Evolutionary conservation across 305 asterid species (phyloP).

Genomic region (Andrographis paniculata): DNA sequence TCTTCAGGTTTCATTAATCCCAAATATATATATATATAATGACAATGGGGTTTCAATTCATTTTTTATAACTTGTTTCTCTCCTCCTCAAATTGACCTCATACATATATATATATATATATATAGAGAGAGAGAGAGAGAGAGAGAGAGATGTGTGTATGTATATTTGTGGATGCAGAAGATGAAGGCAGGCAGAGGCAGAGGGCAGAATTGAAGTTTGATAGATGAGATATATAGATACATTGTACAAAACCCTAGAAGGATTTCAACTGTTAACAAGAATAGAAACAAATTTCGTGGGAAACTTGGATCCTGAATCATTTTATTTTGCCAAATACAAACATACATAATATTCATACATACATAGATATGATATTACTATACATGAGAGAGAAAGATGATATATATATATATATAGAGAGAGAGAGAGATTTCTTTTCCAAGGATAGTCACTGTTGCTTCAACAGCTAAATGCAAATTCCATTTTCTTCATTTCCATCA

Average conservation of each 20-base stretch:
- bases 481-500: constrained; percentile 4
- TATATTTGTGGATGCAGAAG: not conserved
- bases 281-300: constrained; percentile 21
- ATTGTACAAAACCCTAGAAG: constrained; percentile 19
- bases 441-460: constrained; percentile 27
- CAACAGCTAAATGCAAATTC: constrained; percentile 15
- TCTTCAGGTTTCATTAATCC: constrained; percentile 9
- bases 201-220: too few relatives aligned
- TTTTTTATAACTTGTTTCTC: too few relatives aligned
- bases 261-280: constrained; percentile 28
- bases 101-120: not conserved
- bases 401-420: constrained; percentile 8
- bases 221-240: too few relatives aligned
- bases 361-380: too few relatives aligned
- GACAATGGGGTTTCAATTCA: too few relatives aligned
- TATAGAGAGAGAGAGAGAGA: too few relatives aligned
- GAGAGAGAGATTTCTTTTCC: constrained; percentile 18
- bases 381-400: too few relatives aligned
- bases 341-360: too few relatives aligned
- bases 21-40: not conserved
- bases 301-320: constrained; percentile 26
- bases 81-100: too few relatives aligned
- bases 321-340: constrained; percentile 23
- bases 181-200: too few relatives aligned
- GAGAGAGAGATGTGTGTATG: too few relatives aligned